phyloP scores from a whole-genome alignment of 139 green algal genomes.

The Chlamydomonas eustigma region DNA sequence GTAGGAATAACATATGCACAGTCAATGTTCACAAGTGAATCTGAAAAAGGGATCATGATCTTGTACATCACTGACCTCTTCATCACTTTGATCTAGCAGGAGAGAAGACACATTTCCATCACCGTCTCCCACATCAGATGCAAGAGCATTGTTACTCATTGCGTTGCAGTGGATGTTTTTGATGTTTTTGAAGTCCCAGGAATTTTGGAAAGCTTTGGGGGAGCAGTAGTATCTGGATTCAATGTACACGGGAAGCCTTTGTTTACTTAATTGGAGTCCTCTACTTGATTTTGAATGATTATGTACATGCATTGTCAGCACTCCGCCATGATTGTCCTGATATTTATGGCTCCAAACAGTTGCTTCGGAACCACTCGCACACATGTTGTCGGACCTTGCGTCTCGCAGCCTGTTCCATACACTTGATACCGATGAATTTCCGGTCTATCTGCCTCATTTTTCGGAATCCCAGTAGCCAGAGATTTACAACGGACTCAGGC shows the following conservation, averaged over 20 bases:
- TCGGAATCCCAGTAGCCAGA: too few relatives aligned
- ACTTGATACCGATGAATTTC: too few relatives aligned
- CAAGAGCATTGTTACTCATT: neutral
- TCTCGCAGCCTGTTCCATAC: too few relatives aligned
- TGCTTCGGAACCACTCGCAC: too few relatives aligned
- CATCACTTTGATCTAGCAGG: slow-evolving; percentile 3
- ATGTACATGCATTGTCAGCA: too few relatives aligned
- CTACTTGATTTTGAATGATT: too few relatives aligned
- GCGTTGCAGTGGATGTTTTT: neutral
- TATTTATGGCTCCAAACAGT: too few relatives aligned
- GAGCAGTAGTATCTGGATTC: neutral
- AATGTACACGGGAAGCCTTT: neutral
- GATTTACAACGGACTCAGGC: too few relatives aligned
- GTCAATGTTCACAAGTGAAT: neutral
- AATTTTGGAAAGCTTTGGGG: neutral
- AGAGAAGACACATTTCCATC: neutral
- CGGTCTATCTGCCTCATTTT: too few relatives aligned
- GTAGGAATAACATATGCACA: neutral
- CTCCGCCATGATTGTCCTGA: too few relatives aligned
- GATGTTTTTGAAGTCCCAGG: neutral
- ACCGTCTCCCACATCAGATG: neutral
- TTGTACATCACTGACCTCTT: neutral
- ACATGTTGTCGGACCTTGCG: too few relatives aligned
- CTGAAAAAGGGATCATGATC: neutral
- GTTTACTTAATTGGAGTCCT: neutral